A percentile compares a stretch with the other conserved stretches of the same genome.
These are phyloP conservation scores for Paecilomyces fulvus DNA, from an alignment of 2,329 filamentous ascomycete species.

Conservation along the genomic window DNA sequence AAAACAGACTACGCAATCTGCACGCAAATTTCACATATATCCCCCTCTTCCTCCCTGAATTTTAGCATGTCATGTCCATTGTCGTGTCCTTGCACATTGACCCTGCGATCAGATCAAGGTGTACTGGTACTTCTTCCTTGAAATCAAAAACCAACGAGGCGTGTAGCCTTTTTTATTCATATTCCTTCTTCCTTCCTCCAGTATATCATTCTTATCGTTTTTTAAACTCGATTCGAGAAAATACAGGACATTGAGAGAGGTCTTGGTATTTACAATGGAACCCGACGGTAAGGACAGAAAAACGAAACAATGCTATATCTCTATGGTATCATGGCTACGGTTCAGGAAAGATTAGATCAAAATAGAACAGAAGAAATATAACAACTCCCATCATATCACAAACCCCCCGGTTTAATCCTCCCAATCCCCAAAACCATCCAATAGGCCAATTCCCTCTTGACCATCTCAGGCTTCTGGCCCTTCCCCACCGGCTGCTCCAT, in stretches of 20 bases:
- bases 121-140: conserved; percentile 1
- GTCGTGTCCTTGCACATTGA: background rate
- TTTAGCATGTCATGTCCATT: conserved; percentile 1
- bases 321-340: background rate
- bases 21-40: background rate
- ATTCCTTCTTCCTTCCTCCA: background rate
- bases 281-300: background rate
- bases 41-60: background rate
- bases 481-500: conserved; percentile 28
- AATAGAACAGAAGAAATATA: background rate
- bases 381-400: background rate
- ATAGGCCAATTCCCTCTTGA: conserved; percentile 84
- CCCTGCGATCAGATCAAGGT: conserved; percentile 1
- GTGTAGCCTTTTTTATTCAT: conserved; percentile 1
- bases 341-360: background rate
- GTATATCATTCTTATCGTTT: background rate
- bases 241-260: no score
- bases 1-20: background rate
- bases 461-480: conserved; percentile 54
- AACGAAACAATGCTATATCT: background rate
- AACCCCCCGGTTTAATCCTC: conserved; percentile 49
- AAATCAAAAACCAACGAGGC: background rate
- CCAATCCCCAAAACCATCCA: conserved; percentile 92
- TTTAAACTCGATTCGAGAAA: no score
- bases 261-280: no score